Evolutionary conservation across 1,284 basidiomycete genomes (phyloP), one percentile per base, ranked within the genome.

Genomic region (Austroboletus novae-zelandiae): DNA sequence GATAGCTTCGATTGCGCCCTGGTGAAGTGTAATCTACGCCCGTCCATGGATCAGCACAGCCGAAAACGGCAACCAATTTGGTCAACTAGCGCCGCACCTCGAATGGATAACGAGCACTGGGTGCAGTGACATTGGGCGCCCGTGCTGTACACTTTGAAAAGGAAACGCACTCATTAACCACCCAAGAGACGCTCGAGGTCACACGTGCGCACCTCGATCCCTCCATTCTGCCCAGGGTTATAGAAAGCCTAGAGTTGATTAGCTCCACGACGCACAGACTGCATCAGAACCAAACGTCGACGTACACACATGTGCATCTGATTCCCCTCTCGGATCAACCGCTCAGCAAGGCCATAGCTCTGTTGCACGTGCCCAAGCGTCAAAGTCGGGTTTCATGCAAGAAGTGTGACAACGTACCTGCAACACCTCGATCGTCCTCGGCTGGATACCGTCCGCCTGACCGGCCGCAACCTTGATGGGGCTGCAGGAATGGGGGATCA

Each of bases 1-100:
- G 31, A 88, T 79, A 3, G 74, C 68, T 63, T 89, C 86, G 31
- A 89, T 87, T 2, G 77, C 78, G 2, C 85, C 86, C 73, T 89
- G 86, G 56, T 87, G 82, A 17, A 87, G 68, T 0, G 85, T 88
- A 9, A 79, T 71, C 80, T 87, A 27, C 25, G 7, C 8, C 8
- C 8, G 4, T 1, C 2, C 4, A 27, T 27, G 25, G 25, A 27
- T 27, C 25, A 27, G 53, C 11, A 25, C 0, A 18, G 4, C 25
- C 4, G 7, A 27, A 27, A 27, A 9, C 25, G 25, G 25, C 25
- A 27, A 27, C 25, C 8, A 30, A 30, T 9, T 30, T 7, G 25
- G 25, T 6, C 25, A 27, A 27, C 29, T 30, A 11, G 11, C 29
- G 29, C 52, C 54, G 40, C 52, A 80, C 83, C 70, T 84, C 81